A percentile compares a stretch with the other conserved stretches of the same genome.
Evolutionary conservation across 805 yeast species (phyloP).

Genomic region (Pichia phayaonensis): DNA sequence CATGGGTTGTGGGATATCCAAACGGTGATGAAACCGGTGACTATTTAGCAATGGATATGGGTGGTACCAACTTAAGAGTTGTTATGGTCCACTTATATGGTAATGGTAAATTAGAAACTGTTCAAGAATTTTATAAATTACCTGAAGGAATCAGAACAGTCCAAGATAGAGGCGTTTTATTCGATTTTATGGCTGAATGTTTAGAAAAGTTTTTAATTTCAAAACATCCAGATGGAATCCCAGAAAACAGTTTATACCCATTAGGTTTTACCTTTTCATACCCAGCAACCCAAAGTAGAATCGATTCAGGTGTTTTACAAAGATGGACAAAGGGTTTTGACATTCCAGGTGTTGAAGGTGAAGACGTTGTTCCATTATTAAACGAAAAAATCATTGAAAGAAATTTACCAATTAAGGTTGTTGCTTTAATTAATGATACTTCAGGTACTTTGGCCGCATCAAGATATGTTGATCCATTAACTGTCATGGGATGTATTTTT

Average conservation of each 20-base stretch:
- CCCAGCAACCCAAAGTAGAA: constrained; percentile 78
- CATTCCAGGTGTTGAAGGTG: constrained; percentile 89
- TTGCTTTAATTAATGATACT: constrained; percentile 94
- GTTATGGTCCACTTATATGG: constrained; percentile 54
- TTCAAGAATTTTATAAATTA: constrained; percentile 81
- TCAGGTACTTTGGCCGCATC: constrained; percentile 97
- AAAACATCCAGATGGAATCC: constrained; percentile 62
- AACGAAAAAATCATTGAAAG: constrained; percentile 63
- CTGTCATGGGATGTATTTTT: constrained; percentile 94
- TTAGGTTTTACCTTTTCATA: constrained; percentile 95
- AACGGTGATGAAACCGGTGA: constrained; percentile 53
- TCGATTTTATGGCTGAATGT: constrained; percentile 83
- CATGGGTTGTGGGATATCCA: constrained; percentile 55
- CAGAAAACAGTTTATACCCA: constrained; percentile 48
- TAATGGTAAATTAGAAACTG: constrained; percentile 73
- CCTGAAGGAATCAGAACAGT: constrained; percentile 80
- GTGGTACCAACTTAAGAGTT: constrained; percentile 56
- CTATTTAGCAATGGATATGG: constrained; percentile 52
- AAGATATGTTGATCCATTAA: constrained; percentile 80
- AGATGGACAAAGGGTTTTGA: constrained; percentile 99
- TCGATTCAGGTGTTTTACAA: constrained; percentile 83
- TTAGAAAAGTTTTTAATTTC: constrained; percentile 64
- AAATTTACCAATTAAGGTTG: constrained; percentile 76
- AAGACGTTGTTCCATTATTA: constrained; percentile 88
- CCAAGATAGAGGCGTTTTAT: constrained; percentile 61